Evolutionary conservation across 495 filamentous ascomycete species (phyloP).

Genomic region (Penicillium salamii): DNA sequence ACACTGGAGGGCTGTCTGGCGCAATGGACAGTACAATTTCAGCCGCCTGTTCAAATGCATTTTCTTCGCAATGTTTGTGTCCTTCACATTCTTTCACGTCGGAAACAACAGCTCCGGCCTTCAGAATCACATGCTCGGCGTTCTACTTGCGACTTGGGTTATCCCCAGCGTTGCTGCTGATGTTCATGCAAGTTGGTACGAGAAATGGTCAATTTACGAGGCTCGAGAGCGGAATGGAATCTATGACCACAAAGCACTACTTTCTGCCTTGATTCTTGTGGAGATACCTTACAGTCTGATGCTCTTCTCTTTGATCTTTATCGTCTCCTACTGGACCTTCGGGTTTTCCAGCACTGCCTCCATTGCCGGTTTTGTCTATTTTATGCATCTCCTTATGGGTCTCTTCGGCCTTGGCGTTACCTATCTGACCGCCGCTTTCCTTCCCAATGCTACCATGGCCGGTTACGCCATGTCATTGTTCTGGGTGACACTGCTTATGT

Average conservation of each 20-base stretch:
- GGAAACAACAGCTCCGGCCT: neutral
- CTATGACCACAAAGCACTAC: constrained; percentile 1
- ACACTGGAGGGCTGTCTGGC: constrained; percentile 3
- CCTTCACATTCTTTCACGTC: constrained; percentile 2
- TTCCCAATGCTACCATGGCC: constrained; percentile 3
- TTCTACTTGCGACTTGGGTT: neutral
- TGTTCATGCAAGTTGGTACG: neutral
- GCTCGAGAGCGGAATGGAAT: constrained; percentile 5
- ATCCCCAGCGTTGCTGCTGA: neutral
- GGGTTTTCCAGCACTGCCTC: neutral
- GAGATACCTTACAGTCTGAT: neutral
- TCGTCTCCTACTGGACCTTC: constrained; percentile 1
- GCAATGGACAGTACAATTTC: constrained; percentile 1
- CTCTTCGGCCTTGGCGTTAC: neutral
- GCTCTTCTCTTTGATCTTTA: neutral
- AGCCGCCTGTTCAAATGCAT: neutral
- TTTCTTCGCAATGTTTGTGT: neutral
- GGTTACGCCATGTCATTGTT: constrained; percentile 2
- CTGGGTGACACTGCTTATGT: constrained; percentile 4
- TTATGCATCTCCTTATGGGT: neutral
- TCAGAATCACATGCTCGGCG: neutral
- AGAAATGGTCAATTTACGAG: constrained; percentile 2
- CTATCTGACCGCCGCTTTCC: neutral
- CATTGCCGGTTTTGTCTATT: constrained; percentile 2
- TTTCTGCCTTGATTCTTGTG: neutral